Evolutionary conservation across 1,284 basidiomycete species (phyloP), one percentile per base, ranked within the genome.

Genomic region (Tilletia walkeri): DNA sequence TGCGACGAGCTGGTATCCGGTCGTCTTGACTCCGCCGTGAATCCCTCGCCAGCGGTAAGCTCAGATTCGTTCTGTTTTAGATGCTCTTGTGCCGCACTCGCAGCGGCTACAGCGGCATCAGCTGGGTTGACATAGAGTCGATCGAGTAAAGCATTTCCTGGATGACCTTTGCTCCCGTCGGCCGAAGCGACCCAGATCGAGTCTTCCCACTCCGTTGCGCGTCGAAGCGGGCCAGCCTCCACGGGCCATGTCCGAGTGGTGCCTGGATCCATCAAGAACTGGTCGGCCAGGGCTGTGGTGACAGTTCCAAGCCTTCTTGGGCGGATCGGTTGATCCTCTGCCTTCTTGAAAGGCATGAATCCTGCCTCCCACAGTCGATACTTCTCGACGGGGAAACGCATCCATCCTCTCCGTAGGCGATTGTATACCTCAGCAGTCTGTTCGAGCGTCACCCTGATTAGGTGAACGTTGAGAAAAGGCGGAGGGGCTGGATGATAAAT

Each of bases 361-460:
- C 82, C 82, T 30, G 76, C 73, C 69, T 83, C 82, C 78, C 80
- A 82, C 12, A 83, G 69, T 7, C 79, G 73, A 50, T 80, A 70
- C 74, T 81, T 83, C 39, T 83, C 81, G 36, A 70, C 70, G 2
- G 81, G 82, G 4, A 79, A 69, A 50, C 73, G 72, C 68, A 79
- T 70, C 81, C 80, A 82, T 30, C 74, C 76, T 65, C 76, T 76
- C 20, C 77, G 72, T 0, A 72, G 53, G 0, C 77, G 73, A 56
- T 75, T 78, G 73, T 78, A 81, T 7, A 83, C 72, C 75, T 83
- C 82, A 61, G 81, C 77, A 2, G 75, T 79, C 71, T 83, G 81
- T 69, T 83, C 81, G 47, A 82, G 49, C 65, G 81, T 80, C 56
- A 82, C 79, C 56, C 80, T 74, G 41, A 77, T 67, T 48, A 80